Percentiles rank a stretch among this genome's conserved stretches.
Evolutionary conservation across 352 stramenopile species (phyloP).

Genomic region (Pythium monospermum): DNA sequence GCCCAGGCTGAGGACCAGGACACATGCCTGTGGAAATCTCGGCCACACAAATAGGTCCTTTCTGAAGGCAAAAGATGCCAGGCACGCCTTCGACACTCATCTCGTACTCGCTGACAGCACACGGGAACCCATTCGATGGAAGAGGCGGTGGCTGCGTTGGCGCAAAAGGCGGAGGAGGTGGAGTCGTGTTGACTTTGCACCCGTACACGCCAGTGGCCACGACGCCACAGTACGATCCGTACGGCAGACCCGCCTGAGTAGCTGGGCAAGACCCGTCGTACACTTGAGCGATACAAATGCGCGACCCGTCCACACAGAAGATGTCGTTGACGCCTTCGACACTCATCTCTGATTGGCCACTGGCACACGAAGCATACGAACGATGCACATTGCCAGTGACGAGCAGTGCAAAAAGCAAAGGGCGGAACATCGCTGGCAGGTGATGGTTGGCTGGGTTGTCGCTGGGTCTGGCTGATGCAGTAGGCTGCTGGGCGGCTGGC

Average conservation of each 20-base stretch:
- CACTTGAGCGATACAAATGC: conserved; percentile 3
- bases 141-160: neutral
- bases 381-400: too few species aligned
- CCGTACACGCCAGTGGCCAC: conserved; percentile 14
- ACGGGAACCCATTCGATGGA: neutral
- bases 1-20: conserved; percentile 8
- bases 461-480: too few species aligned
- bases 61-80: neutral
- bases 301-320: neutral
- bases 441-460: neutral
- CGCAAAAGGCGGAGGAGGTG: neutral
- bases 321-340: conserved; percentile 2
- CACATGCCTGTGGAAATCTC: conserved; percentile 2
- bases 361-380: too few species aligned
- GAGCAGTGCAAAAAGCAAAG: too few species aligned
- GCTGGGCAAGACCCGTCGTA: conserved; percentile 3
- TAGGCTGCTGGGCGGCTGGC: neutral
- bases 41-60: conserved; percentile 2
- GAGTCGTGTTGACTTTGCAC: conserved; percentile 1
- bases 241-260: conserved; percentile 13
- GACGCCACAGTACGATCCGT: conserved; percentile 14
- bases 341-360: neutral
- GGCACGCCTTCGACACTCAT: conserved; percentile 3
- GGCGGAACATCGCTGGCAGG: too few species aligned
- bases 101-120: neutral